Percentiles rank a stretch among this genome's conserved stretches.
Conservation (phyloP, 2,329 filamentous ascomycete species). For the Grosmannia serpens region DNA sequence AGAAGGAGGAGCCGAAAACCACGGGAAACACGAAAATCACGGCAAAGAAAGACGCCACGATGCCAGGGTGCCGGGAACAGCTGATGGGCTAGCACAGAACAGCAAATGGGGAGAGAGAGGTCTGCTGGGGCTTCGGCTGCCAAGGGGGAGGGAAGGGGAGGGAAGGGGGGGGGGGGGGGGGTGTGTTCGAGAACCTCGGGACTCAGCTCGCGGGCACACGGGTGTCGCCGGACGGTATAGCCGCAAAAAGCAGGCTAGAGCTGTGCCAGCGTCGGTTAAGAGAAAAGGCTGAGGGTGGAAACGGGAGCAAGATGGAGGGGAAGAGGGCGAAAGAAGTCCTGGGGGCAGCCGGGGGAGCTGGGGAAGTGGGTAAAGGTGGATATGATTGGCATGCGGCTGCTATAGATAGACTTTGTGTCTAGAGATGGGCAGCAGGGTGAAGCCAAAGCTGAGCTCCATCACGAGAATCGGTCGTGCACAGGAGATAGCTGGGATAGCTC, state of each 20-base stretch:
- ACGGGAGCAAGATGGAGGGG: neutral
- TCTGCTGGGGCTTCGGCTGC: neutral
- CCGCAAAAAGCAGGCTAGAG: slow-evolving; percentile 6
- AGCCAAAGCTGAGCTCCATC: neutral
- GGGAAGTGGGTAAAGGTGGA: slow-evolving; percentile 1
- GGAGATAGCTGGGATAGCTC: neutral
- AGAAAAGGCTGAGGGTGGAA: neutral
- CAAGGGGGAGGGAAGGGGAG: neutral
- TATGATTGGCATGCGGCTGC: neutral
- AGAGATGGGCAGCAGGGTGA: neutral
- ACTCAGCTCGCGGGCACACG: slow-evolving; percentile 3
- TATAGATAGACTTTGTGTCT: neutral
- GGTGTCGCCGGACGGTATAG: slow-evolving; percentile 9
- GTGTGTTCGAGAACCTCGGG: slow-evolving; percentile 1
- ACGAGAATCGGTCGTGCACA: no score
- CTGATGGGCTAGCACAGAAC: neutral
- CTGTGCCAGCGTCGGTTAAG: slow-evolving; percentile 4
- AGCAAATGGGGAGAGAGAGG: neutral
- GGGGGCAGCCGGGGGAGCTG: neutral
- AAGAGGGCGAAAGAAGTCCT: neutral
- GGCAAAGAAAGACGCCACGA: neutral
- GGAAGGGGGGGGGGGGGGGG: neutral
- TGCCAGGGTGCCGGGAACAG: neutral
- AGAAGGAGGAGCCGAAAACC: neutral
- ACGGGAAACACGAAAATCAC: neutral